Evolutionary conservation across 495 filamentous ascomycete genomes (phyloP), one percentile per base, ranked within the genome.

Genomic region (Aspergillus diversus): DNA sequence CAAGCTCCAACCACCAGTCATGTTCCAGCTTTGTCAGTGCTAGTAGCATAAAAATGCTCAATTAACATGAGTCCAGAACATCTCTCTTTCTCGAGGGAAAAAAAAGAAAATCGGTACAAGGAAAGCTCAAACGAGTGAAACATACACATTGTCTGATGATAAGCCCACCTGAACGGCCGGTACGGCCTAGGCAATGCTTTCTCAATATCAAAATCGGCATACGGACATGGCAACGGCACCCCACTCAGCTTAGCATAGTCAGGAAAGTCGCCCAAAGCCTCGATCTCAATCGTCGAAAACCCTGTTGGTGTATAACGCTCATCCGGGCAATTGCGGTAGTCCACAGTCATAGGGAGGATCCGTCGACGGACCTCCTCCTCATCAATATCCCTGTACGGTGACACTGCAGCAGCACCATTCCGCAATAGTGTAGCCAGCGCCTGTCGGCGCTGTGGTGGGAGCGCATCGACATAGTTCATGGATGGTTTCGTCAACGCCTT

Each of bases 71-170:
- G 33, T 9, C 58, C 27, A 43, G 3, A n/a, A 7, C 43, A 5
- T 17, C 13, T 17, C 4, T 15, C 39, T 12, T 15, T 15, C 39
- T 43, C 39, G 1, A 39, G 11, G 11, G 39, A 8, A 8, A 13
- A 6, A 39, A 11, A 13, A 43, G 11, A 43, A 11, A 43, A 39
- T 13, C n/a, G 12, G 39, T 43, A 13, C n/a, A 12, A 12, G n/a
- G 4, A 7, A 15, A 43, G 37, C 8, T 27, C 39, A 12, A 8
- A 43, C 3, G 17, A n/a, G 21, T 27, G 37, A 12, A 32, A 81
- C 88, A 63, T 85, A 96, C 92, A 91, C 93, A 97, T 97, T 0
- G 92, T 96, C 73, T 97, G 93, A 72, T 95, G 90, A 72, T 97
- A 97, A 1, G 81, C 74, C 93, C 93, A 97, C 71, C 93, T 77